A percentile compares a stretch with the other conserved stretches of the same genome.
Evolutionary conservation across 768 basidiomycete genomes (phyloP).

Genomic region (Podaxis mareebaensis): DNA sequence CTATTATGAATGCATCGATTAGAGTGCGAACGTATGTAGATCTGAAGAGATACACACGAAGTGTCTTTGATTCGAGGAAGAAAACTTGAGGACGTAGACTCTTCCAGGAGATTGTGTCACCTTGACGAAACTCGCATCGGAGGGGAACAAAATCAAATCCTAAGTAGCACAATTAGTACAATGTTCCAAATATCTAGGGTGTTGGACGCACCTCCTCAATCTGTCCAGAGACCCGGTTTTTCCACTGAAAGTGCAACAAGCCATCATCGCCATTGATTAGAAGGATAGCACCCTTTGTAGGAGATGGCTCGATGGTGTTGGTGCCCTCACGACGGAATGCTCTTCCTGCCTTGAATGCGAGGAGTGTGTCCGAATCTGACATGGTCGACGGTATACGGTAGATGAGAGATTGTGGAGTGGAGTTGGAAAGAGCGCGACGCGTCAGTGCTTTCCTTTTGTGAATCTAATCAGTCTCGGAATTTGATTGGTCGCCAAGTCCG

Average conservation of each 20-base stretch:
- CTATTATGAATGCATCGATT: slow-evolving; percentile 38
- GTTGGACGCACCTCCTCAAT: slow-evolving; percentile 57
- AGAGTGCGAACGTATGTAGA: neutral
- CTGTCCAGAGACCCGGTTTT: slow-evolving; percentile 60
- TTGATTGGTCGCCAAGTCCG: slow-evolving; percentile 10
- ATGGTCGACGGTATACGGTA: slow-evolving; percentile 14
- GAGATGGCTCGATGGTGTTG: slow-evolving; percentile 65
- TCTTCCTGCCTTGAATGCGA: slow-evolving; percentile 74
- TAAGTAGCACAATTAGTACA: slow-evolving; percentile 26
- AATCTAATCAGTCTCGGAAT: slow-evolving; percentile 31
- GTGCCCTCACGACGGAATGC: slow-evolving; percentile 66
- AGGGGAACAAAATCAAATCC: slow-evolving; percentile 88
- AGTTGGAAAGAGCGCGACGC: slow-evolving; percentile 35
- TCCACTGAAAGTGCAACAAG: slow-evolving; percentile 79
- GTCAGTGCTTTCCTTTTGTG: slow-evolving; percentile 36
- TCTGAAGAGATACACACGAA: slow-evolving; percentile 54
- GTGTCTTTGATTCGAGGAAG: slow-evolving; percentile 84
- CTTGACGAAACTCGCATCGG: slow-evolving; percentile 80
- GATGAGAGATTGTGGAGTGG: slow-evolving; percentile 15
- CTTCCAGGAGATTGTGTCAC: slow-evolving; percentile 69
- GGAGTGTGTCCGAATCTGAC: slow-evolving; percentile 42
- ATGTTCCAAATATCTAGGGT: neutral
- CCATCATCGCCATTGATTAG: slow-evolving; percentile 73
- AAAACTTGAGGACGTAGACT: slow-evolving; percentile 88
- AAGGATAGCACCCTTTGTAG: slow-evolving; percentile 73